Percentiles rank a stretch among this genome's conserved stretches.
phyloP scores from a whole-genome alignment of 208 protist species.

The Trypanosoma boissoni region DNA sequence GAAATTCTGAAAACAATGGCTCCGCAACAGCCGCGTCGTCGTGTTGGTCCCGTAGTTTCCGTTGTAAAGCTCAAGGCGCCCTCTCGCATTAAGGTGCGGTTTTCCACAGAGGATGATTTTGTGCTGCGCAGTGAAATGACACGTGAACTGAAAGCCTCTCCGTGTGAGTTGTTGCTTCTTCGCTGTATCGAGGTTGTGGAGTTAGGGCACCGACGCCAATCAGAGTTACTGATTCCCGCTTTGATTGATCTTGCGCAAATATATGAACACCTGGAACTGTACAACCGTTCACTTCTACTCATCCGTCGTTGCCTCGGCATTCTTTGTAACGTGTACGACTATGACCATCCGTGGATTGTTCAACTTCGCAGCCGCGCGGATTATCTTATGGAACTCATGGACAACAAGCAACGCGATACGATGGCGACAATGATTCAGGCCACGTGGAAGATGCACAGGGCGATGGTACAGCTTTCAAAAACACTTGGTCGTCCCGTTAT shows the following conservation, averaged over 20 bases:
- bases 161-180: conserved; percentile 81
- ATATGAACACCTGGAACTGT: conserved; percentile 77
- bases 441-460: conserved; percentile 75
- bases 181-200: conserved; percentile 85
- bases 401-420: conserved; percentile 39
- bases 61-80: conserved; percentile 49
- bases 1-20: conserved; percentile 75
- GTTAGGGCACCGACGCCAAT: conserved; percentile 76
- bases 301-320: conserved; percentile 82
- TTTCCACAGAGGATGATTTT: conserved; percentile 68
- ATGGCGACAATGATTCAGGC: conserved; percentile 83
- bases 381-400: conserved; percentile 40
- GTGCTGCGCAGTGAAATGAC: conserved; percentile 80
- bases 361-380: conserved; percentile 58
- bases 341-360: conserved; percentile 83
- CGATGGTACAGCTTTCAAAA: conserved; percentile 60
- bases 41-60: conserved; percentile 51
- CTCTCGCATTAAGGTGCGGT: conserved; percentile 20
- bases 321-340: conserved; percentile 81
- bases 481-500: conserved; percentile 58
- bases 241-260: conserved; percentile 76
- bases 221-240: conserved; percentile 77
- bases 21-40: conserved; percentile 45
- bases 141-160: conserved; percentile 70
- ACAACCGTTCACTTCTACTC: conserved; percentile 73